Base-by-base conservation (phyloP, 1,139 yeast genomes). In the Taphrina confusa region DNA sequence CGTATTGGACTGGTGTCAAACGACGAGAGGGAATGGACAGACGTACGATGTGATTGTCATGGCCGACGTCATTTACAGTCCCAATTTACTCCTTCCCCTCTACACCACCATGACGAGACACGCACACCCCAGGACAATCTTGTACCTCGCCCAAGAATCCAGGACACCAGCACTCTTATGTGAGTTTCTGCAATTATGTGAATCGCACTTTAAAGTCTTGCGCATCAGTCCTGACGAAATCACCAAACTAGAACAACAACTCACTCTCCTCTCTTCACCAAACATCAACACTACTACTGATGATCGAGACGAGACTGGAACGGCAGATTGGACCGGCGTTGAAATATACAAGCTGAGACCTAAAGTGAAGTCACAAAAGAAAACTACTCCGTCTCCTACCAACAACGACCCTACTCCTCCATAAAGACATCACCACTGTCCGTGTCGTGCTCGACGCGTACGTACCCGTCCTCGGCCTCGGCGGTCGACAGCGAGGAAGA, bases 111-210 rank as follows among this genome's bases (percentile, higher is more conserved):
- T 52, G 23, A 3, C 9, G 18, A 27, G 40, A 31, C 40, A 33
- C 37, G 23, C 25, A 9, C 25, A 9, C 5, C 8, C 40, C 14
- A 40, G 31, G 31, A 39, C 49, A 4, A 22, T 18, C 2, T 11
- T 52, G 49, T 52, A 40, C 16, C 11, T 52, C 30, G 57, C 57
- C 3, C 57, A 52, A 31, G 57, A 52, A 33, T 22, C 30, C 1
- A 30, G 57, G 6, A 40, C 31, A n/a, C 40, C 57, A 12, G 14
- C 18, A 9, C 40, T 52, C 16, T 18, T 52, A 39, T 14, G 20
- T 9, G 40, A 30, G 9, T 52, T 52, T 20, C 25, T 39, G 12
- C 11, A n/a, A 2, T 25, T 16, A 11, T 20, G 50, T 30, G 33
- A 18, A n/a, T n/a, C 6, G 37, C 8, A 9, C 2, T 45, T 14